phyloP scores from a whole-genome alignment of 1,284 basidiomycete genomes.

The Ceratobasidium sp. region DNA sequence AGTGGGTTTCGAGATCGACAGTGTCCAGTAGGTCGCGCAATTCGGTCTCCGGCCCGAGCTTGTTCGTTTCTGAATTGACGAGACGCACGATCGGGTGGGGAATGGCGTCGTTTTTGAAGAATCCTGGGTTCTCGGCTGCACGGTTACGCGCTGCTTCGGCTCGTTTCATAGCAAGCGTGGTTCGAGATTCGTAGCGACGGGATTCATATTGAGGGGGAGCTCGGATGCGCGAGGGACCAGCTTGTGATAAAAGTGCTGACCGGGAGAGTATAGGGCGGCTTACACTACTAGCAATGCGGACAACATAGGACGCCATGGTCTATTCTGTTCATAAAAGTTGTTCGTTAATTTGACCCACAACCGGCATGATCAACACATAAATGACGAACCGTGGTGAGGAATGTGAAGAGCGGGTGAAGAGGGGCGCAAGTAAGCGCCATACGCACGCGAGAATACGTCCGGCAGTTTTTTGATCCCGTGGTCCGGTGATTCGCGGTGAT shows the following conservation, averaged over 20 bases:
- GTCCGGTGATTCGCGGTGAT: neutral
- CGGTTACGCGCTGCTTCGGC: conserved; percentile 29
- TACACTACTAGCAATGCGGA: neutral
- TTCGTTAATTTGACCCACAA: too few relatives aligned
- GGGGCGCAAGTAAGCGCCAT: neutral
- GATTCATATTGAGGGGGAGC: neutral
- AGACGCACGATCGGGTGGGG: conserved; percentile 45
- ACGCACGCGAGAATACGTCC: neutral
- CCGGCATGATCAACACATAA: too few relatives aligned
- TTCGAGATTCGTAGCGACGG: conserved; percentile 15
- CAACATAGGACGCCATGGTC: neutral
- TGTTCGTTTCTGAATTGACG: conserved; percentile 43
- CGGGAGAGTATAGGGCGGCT: neutral
- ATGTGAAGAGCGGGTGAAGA: neutral
- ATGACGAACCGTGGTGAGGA: neutral
- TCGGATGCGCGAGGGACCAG: neutral
- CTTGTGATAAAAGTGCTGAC: neutral
- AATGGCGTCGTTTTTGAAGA: conserved; percentile 46
- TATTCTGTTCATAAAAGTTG: too few relatives aligned
- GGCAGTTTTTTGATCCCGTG: neutral
- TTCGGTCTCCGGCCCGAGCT: conserved; percentile 41
- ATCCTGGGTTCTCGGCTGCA: conserved; percentile 11
- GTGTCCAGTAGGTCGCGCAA: conserved; percentile 38
- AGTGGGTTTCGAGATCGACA: conserved; percentile 42
- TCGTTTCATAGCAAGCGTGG: conserved; percentile 9